Percentiles rank a stretch among this genome's conserved stretches.
These are phyloP conservation scores for Debaryomyces singareniensis DNA, from an alignment of 1,139 yeast genomes.

Conservation along the genomic window DNA sequence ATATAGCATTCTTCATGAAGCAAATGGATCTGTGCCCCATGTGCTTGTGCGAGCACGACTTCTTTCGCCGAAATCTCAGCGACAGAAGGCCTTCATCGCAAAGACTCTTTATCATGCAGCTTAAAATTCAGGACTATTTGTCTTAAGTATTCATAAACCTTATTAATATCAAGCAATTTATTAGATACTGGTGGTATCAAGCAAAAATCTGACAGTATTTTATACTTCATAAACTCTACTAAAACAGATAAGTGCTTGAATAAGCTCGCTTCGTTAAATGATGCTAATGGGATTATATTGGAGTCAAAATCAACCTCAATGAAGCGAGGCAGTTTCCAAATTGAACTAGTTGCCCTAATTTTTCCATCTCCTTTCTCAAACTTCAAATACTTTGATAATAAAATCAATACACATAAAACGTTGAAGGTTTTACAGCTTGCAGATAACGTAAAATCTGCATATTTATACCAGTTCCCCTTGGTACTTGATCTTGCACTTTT, in stretches of 20 bases:
- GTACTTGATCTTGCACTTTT: slow-evolving; percentile 13
- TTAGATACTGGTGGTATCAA: slow-evolving; percentile 10
- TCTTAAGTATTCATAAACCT: slow-evolving; percentile 15
- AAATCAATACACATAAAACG: not conserved
- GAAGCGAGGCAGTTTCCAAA: too few relatives aligned
- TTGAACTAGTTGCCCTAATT: too few relatives aligned
- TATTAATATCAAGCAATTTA: slow-evolving; percentile 11
- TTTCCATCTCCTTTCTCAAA: not conserved
- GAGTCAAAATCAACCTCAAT: too few relatives aligned
- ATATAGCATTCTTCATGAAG: too few relatives aligned
- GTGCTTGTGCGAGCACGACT: too few relatives aligned
- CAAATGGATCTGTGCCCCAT: too few relatives aligned
- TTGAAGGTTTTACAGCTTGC: slow-evolving; percentile 17
- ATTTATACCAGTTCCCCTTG: slow-evolving; percentile 37
- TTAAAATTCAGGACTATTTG: slow-evolving; percentile 11
- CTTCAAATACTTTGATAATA: not conserved
- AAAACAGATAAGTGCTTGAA: slow-evolving; percentile 12
- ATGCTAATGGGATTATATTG: not conserved
- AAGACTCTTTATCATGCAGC: too few relatives aligned
- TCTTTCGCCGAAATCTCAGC: too few relatives aligned
- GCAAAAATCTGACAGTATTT: too few relatives aligned
- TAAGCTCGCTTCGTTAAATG: slow-evolving; percentile 10
- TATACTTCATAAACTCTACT: slow-evolving; percentile 14
- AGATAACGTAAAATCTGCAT: slow-evolving; percentile 21
- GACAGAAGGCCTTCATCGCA: too few relatives aligned